Conservation (phyloP, 2,329 filamentous ascomycete genomes). For the Bipolaris gigantea region DNA sequence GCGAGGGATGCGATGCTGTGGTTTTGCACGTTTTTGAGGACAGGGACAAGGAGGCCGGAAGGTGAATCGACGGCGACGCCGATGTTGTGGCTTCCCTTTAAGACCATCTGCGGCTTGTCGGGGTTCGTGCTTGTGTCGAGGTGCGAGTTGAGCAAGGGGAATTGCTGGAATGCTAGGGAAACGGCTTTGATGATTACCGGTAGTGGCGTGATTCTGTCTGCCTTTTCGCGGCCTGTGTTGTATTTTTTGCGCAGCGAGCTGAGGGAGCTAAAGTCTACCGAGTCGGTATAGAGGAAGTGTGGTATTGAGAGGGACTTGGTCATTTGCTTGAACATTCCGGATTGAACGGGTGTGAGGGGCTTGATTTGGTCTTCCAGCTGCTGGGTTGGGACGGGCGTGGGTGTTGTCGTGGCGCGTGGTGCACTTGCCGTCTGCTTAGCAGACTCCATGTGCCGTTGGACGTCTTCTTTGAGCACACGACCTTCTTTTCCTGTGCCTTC, state of each 20-base stretch:
- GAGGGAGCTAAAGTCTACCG: slow-evolving; percentile 78
- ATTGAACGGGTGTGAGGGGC: slow-evolving; percentile 75
- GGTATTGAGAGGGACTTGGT: slow-evolving; percentile 87
- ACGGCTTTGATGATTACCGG: slow-evolving; percentile 96
- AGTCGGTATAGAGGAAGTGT: slow-evolving; percentile 93
- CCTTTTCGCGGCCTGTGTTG: slow-evolving; percentile 55
- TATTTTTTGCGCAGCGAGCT: slow-evolving; percentile 72
- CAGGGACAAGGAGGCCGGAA: slow-evolving; percentile 83
- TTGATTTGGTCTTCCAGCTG: slow-evolving; percentile 65
- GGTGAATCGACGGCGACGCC: slow-evolving; percentile 96
- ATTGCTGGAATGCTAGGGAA: slow-evolving; percentile 77
- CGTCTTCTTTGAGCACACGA: slow-evolving; percentile 88
- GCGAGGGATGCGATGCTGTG: slow-evolving; percentile 80
- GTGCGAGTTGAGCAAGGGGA: slow-evolving; percentile 84
- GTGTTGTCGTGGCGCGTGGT: slow-evolving; percentile 37
- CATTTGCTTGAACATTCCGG: slow-evolving; percentile 98
- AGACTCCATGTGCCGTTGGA: slow-evolving; percentile 53
- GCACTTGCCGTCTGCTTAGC: slow-evolving; percentile 25
- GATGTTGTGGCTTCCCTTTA: slow-evolving; percentile 88
- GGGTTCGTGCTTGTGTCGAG: slow-evolving; percentile 65
- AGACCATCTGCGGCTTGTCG: slow-evolving; percentile 72
- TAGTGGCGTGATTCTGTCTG: slow-evolving; percentile 74
- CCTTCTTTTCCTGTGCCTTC: slow-evolving; percentile 87
- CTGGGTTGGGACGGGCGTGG: slow-evolving; percentile 15
- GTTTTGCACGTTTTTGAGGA: slow-evolving; percentile 79